Percentiles rank a stretch among this genome's conserved stretches.
Evolutionary conservation across 805 yeast species (phyloP).

Genomic region (Pichia deserticola): DNA sequence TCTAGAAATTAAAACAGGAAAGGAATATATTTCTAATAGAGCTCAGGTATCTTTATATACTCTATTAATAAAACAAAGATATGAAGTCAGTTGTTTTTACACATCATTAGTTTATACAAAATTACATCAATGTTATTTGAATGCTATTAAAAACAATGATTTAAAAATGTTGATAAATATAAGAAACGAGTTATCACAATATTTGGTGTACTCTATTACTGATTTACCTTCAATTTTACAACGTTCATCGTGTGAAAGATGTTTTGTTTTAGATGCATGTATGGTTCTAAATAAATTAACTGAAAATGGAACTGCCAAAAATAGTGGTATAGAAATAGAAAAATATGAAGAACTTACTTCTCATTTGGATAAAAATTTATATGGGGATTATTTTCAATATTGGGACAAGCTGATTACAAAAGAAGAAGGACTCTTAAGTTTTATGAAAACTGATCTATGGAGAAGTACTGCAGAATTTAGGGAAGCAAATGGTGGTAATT

Average conservation of each 20-base stretch:
- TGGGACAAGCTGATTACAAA: slow-evolving; percentile 71
- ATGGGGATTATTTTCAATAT: slow-evolving; percentile 51
- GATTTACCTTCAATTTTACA: slow-evolving; percentile 48
- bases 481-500: slow-evolving; percentile 53
- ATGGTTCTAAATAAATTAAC: slow-evolving; percentile 55
- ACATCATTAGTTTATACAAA: slow-evolving; percentile 72
- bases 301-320: slow-evolving; percentile 51
- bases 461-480: slow-evolving; percentile 48
- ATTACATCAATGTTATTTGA: slow-evolving; percentile 35
- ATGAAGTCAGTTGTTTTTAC: slow-evolving; percentile 56
- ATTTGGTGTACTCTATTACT: slow-evolving; percentile 42
- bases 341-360: slow-evolving; percentile 42
- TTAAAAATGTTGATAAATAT: slow-evolving; percentile 61
- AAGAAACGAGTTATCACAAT: slow-evolving; percentile 62
- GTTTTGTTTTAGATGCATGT: slow-evolving; percentile 50
- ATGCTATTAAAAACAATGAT: slow-evolving; percentile 45
- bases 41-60: slow-evolving; percentile 86
- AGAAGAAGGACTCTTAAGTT: slow-evolving; percentile 57
- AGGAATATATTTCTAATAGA: slow-evolving; percentile 57
- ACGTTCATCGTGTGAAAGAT: slow-evolving; percentile 52
- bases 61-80: slow-evolving; percentile 69
- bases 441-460: slow-evolving; percentile 62
- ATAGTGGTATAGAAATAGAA: slow-evolving; percentile 44
- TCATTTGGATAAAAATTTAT: slow-evolving; percentile 38
- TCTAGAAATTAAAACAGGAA: slow-evolving; percentile 86